phyloP scores from a whole-genome alignment of 345 rosid species.

The Populus simonii region DNA sequence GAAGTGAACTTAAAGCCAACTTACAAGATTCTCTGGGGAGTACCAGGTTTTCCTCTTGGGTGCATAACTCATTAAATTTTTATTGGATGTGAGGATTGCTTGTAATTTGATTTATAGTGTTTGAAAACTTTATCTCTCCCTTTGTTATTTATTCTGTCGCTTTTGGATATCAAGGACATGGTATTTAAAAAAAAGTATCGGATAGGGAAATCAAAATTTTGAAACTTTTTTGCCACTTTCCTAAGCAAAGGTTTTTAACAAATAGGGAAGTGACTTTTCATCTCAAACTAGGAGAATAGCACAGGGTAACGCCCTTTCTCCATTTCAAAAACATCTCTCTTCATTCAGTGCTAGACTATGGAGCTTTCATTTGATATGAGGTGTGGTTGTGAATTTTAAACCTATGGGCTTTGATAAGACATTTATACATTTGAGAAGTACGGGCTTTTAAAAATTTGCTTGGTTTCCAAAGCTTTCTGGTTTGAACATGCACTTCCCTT shows the following conservation, averaged over 20 bases:
- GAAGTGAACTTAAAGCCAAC: constrained; percentile 85
- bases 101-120: neutral
- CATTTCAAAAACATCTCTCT: neutral
- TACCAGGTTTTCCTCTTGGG: constrained; percentile 65
- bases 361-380: neutral
- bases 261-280: neutral
- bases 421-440: neutral
- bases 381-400: neutral
- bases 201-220: neutral
- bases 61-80: neutral
- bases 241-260: neutral
- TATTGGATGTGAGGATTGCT: neutral
- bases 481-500: neutral
- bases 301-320: neutral
- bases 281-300: neutral
- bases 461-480: neutral
- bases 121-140: too few relatives aligned
- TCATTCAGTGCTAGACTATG: neutral
- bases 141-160: too few relatives aligned
- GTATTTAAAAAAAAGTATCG: neutral
- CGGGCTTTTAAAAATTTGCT: too few relatives aligned
- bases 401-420: neutral
- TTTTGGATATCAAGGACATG: neutral
- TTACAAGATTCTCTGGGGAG: constrained; percentile 91
- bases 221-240: neutral